phyloP scores from a whole-genome alignment of 2,329 filamentous ascomycete genomes.

The Sporothrix curviconia region DNA sequence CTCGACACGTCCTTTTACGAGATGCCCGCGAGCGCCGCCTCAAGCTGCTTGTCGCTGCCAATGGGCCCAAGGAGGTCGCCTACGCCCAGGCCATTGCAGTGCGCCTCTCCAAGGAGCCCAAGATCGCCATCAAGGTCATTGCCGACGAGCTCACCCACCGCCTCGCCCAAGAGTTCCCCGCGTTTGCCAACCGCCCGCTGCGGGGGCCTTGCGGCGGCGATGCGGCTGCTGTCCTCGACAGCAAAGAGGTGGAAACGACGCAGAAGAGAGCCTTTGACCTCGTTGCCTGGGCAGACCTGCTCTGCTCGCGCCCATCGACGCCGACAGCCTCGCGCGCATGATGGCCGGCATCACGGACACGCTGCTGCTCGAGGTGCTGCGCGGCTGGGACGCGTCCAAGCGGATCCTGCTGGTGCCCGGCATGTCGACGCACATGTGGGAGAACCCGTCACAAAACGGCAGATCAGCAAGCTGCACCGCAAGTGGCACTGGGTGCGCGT shows the following conservation, averaged over 20 bases:
- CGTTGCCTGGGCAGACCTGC: conserved; percentile 80
- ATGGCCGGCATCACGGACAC: conserved; percentile 76
- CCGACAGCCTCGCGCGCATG: conserved; percentile 81
- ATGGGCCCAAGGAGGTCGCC: conserved; percentile 57
- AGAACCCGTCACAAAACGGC: conserved; percentile 81
- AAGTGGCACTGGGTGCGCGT: conserved; percentile 86
- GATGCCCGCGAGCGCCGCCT: conserved; percentile 35
- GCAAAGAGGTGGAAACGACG: conserved; percentile 45
- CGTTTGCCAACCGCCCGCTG: conserved; percentile 49
- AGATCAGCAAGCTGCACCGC: conserved; percentile 72
- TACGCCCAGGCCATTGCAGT: conserved; percentile 61
- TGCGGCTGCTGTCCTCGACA: too few species aligned
- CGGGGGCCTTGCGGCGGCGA: too few species aligned
- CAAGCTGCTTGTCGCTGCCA: conserved; percentile 58
- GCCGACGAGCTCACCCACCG: conserved; percentile 59
- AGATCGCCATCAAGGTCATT: conserved; percentile 55
- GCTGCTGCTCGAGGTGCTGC: conserved; percentile 69
- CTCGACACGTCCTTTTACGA: conserved; percentile 20
- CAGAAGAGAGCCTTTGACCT: conserved; percentile 55
- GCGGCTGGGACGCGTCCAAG: conserved; percentile 83
- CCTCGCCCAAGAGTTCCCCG: conserved; percentile 56
- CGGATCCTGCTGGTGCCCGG: conserved; percentile 78
- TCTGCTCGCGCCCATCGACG: conserved; percentile 80
- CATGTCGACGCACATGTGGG: conserved; percentile 86
- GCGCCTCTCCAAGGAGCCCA: conserved; percentile 57